Base-by-base conservation (phyloP, 164 flowering plant species). In the Nymphaea colorata region DNA sequence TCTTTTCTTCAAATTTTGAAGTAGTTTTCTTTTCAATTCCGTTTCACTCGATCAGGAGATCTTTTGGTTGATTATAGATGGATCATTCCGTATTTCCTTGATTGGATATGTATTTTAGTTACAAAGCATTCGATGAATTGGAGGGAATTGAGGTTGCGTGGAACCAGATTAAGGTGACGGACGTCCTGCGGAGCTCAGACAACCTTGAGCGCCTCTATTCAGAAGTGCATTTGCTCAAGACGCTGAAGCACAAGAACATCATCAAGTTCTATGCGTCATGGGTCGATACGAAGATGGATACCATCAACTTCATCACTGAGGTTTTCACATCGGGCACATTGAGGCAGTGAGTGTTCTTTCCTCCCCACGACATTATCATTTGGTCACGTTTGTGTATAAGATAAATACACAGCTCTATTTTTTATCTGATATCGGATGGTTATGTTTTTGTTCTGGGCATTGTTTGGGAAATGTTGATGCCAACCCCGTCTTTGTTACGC, bases 71-170 rank as follows among this genome's bases (percentile, higher is more conserved):
- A 41, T 61, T 17, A 17, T 61, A 61, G 42, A 17, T 10, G 11
- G 25, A 17, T 3, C n/a, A 41, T 67, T 59, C 43, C 66, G 70
- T 44, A 0, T 44, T 5, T 73, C 86, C 84, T 85, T 85, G 78
- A 85, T 68, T 7, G 14, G 45, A 36, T 45, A 64, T 42, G 51
- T 70, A 71, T 62, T 41, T 59, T 70, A 95, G 99, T 64, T 92
- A 92, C 70, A 85, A 82, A 76, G 98, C 90, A 57, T 95, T 95
- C 83, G 99, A 95, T 81, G 95, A 92, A 78, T 69, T 74, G 75
- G 99, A 92, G 80, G 99, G 99, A 43, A 86, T 95, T 25, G 99
- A 92, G 80, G 98, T 95, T 66, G 99, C 99, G 14, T 95, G 99
- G 99, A 92, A 95, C 82, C 98, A 95, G 79, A 83, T 92, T 64